Base-by-base conservation (phyloP, 306 rosid genomes). In the Erythrophleum fordii region DNA sequence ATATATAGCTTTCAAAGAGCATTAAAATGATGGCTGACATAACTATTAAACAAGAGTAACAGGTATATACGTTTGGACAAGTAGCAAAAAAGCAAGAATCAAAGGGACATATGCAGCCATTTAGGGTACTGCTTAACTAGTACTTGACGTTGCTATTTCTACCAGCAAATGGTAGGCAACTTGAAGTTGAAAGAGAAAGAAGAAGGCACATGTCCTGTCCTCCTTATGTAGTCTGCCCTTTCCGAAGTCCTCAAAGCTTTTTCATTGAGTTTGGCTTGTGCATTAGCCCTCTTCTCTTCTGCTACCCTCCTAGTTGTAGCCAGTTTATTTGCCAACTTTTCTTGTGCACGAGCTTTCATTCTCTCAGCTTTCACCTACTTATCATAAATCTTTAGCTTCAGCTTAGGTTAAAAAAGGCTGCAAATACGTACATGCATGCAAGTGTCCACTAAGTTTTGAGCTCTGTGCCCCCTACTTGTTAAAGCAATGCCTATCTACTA, bases 91-190 rank as follows among this genome's bases (percentile, higher is more conserved):
- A 18, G n/a, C 1, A 20, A 20, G n/a, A 14, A 22, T 4, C 3
- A 52, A 5, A 6, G 5, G 59, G 0, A n/a, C n/a, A n/a, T n/a
- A n/a, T n/a, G n/a, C n/a, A n/a, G 20, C 2, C 59, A 5, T 44
- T 5, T 4, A 46, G 51, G 51, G 12, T 12, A 46, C 51, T 46
- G 18, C 51, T 46, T 39, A 39, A 39, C 9, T 46, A 46, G 5
- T 18, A 52, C 8, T 2, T 1, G 10, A 13, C 6, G 14, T 48
- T 48, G 13, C n/a, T n/a, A n/a, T n/a, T n/a, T n/a, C 92, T 95
- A 93, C 98, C 97, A 93, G 82, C 99, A 96, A 62, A 89, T 76
- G 41, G 97, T 93, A 87, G 97, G 98, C 55, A 93, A 31, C 89
- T 92, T 86, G 14, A 83, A 77, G 83, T 22, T 89, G 97, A 89